phyloP scores from a whole-genome alignment of 208 protist species.

The Wallacemonas sp. region DNA sequence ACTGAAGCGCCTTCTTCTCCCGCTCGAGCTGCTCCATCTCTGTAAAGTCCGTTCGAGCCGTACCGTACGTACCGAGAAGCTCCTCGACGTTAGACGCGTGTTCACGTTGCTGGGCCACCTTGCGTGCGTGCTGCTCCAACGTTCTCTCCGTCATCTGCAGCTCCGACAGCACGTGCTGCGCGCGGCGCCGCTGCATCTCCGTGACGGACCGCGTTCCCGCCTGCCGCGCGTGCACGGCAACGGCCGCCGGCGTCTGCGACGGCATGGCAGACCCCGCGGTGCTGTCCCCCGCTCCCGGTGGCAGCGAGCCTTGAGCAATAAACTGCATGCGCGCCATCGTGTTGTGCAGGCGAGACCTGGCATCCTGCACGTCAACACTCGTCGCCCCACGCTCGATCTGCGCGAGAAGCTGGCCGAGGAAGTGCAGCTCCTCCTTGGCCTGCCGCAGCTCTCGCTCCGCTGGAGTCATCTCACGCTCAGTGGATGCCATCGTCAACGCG shows the following conservation, averaged over 20 bases:
- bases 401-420: conserved; percentile 30
- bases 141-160: conserved; percentile 48
- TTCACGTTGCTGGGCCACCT: conserved; percentile 29
- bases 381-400: conserved; percentile 45
- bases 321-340: conserved; percentile 19
- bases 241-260: background rate
- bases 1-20: conserved; percentile 65
- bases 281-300: background rate
- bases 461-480: conserved; percentile 9
- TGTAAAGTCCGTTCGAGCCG: conserved; percentile 34
- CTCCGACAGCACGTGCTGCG: conserved; percentile 64
- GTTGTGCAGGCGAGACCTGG: conserved; percentile 14
- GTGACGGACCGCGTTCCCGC: conserved; percentile 22
- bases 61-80: conserved; percentile 38
- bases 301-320: conserved; percentile 29
- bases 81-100: conserved; percentile 38
- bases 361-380: conserved; percentile 18
- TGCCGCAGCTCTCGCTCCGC: conserved; percentile 49
- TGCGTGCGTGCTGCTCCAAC: conserved; percentile 36
- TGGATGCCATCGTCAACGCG: conserved; percentile 2
- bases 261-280: background rate
- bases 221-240: conserved; percentile 12
- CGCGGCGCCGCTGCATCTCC: conserved; percentile 56
- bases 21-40: conserved; percentile 47
- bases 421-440: conserved; percentile 37